A percentile compares a stretch with the other conserved stretches of the same genome.
These are phyloP conservation scores for Candida gorgasii DNA, from an alignment of 805 yeast species.

Conservation along the genomic window DNA sequence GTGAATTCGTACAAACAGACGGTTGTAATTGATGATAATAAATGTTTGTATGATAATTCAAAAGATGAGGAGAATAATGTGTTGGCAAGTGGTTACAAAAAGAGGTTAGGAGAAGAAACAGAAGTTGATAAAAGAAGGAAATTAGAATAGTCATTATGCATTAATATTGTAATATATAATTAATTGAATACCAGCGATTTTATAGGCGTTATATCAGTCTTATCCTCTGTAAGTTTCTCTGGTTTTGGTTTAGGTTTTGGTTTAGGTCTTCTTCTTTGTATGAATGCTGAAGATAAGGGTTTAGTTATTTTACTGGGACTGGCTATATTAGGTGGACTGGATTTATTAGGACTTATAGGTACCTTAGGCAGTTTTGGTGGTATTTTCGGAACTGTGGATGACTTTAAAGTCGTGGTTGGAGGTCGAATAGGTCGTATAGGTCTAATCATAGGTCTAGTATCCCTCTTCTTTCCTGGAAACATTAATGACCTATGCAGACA, in stretches of 20 bases:
- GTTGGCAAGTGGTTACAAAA: constrained; percentile 16
- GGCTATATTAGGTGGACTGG: too few relatives aligned
- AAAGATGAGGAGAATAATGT: constrained; percentile 28
- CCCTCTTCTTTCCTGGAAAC: constrained; percentile 20
- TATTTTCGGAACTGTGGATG: neutral
- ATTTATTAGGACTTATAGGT: too few relatives aligned
- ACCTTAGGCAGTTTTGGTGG: neutral
- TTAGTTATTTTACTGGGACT: neutral
- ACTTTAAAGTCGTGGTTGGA: neutral
- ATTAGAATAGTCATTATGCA: constrained; percentile 3
- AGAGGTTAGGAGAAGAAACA: constrained; percentile 1
- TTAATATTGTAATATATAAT: neutral
- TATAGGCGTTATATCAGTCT: constrained; percentile 6
- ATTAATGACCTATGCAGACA: constrained; percentile 34
- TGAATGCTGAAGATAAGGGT: constrained; percentile 5
- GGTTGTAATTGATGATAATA: constrained; percentile 46
- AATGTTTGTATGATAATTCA: constrained; percentile 15
- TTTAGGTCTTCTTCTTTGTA: constrained; percentile 5
- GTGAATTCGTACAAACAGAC: constrained; percentile 77
- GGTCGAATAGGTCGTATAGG: constrained; percentile 3
- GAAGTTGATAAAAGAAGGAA: constrained; percentile 2
- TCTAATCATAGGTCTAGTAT: constrained; percentile 7
- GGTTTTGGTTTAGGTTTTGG: neutral
- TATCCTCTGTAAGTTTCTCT: neutral
- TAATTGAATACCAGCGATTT: constrained; percentile 11